Evolutionary conservation across 2,329 filamentous ascomycete species (phyloP).

Genomic region (Cordyceps farinosa): DNA sequence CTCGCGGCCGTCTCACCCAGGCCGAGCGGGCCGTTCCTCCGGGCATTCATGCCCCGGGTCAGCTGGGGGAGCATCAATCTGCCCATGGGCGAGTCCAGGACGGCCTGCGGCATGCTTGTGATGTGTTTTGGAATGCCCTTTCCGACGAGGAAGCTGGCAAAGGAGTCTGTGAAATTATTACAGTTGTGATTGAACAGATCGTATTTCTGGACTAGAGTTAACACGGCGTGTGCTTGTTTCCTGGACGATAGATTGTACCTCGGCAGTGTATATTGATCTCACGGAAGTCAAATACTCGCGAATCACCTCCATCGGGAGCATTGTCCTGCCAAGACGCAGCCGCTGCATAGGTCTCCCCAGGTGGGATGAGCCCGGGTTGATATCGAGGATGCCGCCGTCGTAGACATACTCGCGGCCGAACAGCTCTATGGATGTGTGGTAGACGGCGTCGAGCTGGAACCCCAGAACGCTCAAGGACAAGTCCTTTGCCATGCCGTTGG

Average conservation of each 20-base stretch:
- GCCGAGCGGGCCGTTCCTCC: conserved; percentile 50
- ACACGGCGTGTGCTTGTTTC: not conserved
- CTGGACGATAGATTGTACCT: conserved; percentile 44
- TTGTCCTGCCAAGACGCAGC: conserved; percentile 70
- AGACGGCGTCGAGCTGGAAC: conserved; percentile 80
- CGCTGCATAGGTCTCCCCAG: conserved; percentile 79
- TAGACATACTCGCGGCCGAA: conserved; percentile 86
- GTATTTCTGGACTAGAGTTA: conserved; percentile 60
- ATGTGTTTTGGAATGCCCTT: conserved; percentile 87
- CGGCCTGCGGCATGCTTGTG: conserved; percentile 75
- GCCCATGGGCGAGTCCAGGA: conserved; percentile 82
- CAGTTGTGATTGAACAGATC: conserved; percentile 91
- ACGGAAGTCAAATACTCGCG: conserved; percentile 85
- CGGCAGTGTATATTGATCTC: conserved; percentile 74
- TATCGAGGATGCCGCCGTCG: conserved; percentile 80
- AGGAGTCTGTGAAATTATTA: conserved; percentile 95
- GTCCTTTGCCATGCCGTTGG: conserved; percentile 54
- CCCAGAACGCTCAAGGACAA: conserved; percentile 52
- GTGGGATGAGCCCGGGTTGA: conserved; percentile 77
- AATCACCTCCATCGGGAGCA: conserved; percentile 75
- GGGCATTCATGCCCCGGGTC: conserved; percentile 48
- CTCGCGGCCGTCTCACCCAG: conserved; percentile 38
- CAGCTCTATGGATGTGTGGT: conserved; percentile 88
- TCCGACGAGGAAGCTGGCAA: conserved; percentile 84
- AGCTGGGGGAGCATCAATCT: conserved; percentile 78